Percentiles rank a stretch among this genome's conserved stretches.
These are phyloP conservation scores for Aspergillus sergii DNA, from an alignment of 2,329 filamentous ascomycete species.

Conservation along the genomic window DNA sequence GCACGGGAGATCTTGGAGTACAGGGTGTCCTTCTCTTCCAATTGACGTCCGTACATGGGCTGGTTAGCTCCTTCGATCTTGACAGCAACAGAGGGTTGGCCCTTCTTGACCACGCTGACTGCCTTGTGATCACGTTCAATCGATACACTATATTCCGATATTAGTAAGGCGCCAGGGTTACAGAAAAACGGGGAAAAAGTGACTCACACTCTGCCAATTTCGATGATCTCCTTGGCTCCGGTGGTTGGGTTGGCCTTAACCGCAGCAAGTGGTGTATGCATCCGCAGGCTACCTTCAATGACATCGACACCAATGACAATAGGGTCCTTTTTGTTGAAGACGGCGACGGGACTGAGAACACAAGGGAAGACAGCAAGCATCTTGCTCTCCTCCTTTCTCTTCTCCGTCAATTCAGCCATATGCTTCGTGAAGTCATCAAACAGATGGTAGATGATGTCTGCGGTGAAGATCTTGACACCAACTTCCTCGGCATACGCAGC, in stretches of 20 bases:
- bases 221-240: conserved; percentile 79
- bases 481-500: conserved; percentile 87
- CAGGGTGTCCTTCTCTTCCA: conserved; percentile 86
- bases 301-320: conserved; percentile 97
- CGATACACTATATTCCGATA: conserved; percentile 64
- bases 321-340: conserved; percentile 97
- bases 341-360: conserved; percentile 81
- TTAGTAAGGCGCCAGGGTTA: conserved; percentile 20
- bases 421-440: conserved; percentile 97
- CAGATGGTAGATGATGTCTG: conserved; percentile 98
- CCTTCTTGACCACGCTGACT: conserved; percentile 88
- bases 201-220: conserved; percentile 88
- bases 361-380: conserved; percentile 96
- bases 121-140: conserved; percentile 99
- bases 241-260: conserved; percentile 81
- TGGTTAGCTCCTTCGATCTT: conserved; percentile 96
- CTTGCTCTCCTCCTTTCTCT: conserved; percentile 96
- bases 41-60: conserved; percentile 89
- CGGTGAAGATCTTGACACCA: conserved; percentile 96
- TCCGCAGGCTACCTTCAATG: conserved; percentile 79
- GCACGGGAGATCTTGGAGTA: conserved; percentile 86
- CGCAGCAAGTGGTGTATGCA: conserved; percentile 87
- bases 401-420: conserved; percentile 81
- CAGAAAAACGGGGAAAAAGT: background rate
- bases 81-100: conserved; percentile 93